Percentiles rank a stretch among this genome's conserved stretches.
These are phyloP conservation scores for Raphidocelis subcapitata DNA, from an alignment of 139 green algal species.

Conservation along the genomic window DNA sequence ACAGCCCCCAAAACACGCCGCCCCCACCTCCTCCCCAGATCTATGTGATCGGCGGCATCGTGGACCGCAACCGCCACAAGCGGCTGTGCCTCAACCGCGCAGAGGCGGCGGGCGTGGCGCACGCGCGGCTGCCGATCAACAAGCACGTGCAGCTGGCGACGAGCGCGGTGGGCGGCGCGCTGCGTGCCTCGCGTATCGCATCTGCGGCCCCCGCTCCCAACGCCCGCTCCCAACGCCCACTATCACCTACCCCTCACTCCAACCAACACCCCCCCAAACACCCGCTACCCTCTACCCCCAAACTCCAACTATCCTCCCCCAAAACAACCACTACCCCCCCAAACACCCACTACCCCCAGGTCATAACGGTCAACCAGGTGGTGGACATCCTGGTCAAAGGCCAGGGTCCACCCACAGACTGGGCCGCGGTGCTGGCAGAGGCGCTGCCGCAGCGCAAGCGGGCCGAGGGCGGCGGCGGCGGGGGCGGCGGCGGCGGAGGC, in stretches of 20 bases:
- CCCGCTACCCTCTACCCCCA: no score
- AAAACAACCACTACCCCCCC: no score
- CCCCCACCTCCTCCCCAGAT: slow-evolving; percentile 16
- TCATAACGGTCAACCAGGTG: slow-evolving; percentile 87
- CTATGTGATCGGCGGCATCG: slow-evolving; percentile 88
- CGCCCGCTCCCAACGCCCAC: no score
- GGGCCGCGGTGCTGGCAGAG: slow-evolving; percentile 29
- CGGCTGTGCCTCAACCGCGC: slow-evolving; percentile 27
- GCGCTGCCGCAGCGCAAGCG: slow-evolving; percentile 46
- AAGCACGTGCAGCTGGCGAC: slow-evolving; percentile 60
- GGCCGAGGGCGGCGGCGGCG: background rate
- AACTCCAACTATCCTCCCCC: no score
- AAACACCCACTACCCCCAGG: no score
- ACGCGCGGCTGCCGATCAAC: slow-evolving; percentile 76
- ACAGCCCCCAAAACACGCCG: no score
- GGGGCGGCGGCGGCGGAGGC: no score
- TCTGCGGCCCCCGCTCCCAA: no score
- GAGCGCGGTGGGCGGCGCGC: slow-evolving; percentile 27
- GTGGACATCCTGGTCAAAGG: slow-evolving; percentile 44
- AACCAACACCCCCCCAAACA: no score
- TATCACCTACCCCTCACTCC: no score
- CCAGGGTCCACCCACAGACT: slow-evolving; percentile 34
- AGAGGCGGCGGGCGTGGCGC: slow-evolving; percentile 61
- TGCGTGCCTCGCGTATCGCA: no score
- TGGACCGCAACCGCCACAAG: slow-evolving; percentile 92